Evolutionary conservation across 306 rosid species (phyloP), one percentile per base, ranked within the genome.

Genomic region (Clitoria ternatea): DNA sequence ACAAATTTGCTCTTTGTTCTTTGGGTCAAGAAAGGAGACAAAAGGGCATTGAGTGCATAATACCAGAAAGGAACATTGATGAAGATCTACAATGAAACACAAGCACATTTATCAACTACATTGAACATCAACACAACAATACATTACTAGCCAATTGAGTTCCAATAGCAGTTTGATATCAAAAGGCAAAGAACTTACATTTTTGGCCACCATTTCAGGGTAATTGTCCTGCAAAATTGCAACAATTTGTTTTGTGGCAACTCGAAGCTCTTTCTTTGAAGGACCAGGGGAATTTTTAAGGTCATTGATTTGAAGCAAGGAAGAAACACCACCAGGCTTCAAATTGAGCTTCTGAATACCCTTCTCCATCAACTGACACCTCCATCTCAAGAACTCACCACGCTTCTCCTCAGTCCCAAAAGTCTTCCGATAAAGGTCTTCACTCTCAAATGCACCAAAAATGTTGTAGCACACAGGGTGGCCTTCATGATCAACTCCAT

Each of bases 31-130:
- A 85, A 85, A 5, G 89, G 89, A 14, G 80, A 81, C 15, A 81
- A 36, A 13, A 85, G 80, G 2, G 86, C 84, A 68, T 59, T 81
- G 11, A 85, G 61, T 52, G 89, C 89, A 70, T 85, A 85, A 44
- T 70, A 81, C 89, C 89, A 85, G 65, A 81, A 85, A 32, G 89
- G 89, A 50, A 75, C 89, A 75, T 85, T 85, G 78, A 85, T 85
- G 78, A 85, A 81, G 49, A 85, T 74, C 89, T 85, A 26, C 66
- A 82, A 62, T 5, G 59, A 66, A 70, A 61, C 33, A 70, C 24
- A 56, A 43, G 2, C 61, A 62, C 60, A 33, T 26, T 18, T 4
- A 9, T 72, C 77, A 72, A 44, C 52, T 9, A 39, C 61, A 14
- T 19, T 20, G 26, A 42, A 27, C 6, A 49, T 4, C 42, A 57